Evolutionary conservation across 2,329 filamentous ascomycete species (phyloP), one percentile per base, ranked within the genome.

Genomic region (Macrophomina phaseolina): DNA sequence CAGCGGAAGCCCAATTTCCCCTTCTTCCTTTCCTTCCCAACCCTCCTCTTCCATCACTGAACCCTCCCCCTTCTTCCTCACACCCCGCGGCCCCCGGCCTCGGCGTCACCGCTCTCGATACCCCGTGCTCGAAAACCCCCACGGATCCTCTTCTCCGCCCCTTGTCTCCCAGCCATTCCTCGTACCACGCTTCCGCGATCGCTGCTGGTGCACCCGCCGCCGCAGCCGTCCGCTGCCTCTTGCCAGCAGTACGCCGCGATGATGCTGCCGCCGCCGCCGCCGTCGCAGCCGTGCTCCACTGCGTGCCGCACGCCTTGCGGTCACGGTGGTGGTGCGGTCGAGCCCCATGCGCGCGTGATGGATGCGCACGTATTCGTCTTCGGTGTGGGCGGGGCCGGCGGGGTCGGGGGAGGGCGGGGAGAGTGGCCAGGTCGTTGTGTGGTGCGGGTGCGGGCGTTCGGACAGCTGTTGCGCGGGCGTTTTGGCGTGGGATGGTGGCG

Each of bases 71-170:
- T n/a, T 5, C 11, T 12, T n/a, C 6, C 14, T n/a, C 18, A 18
- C 18, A 18, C 18, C 18, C 18, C 18, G 18, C 18, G 18, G 18
- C 18, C 18, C 18, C 18, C 18, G 18, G 18, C 18, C 18, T 18
- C 18, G 40, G 40, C 6, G 6, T 45, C 40, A 45, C 46, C 5
- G 46, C 23, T 28, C 46, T 28, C 16, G 46, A 49, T 18, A 6
- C 46, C 6, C 46, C n/a, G 46, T 49, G 46, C 46, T 49, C 46
- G 46, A 49, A 49, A 49, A 49, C 12, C 46, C 46, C 46, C 46
- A 49, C n/a, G 46, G 46, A 49, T 49, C 46, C 12, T 6, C 12
- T 28, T 49, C 46, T 49, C 46, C n/a, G n/a, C 23, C 4, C 12
- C 23, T 49, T 49, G 12, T 49, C n/a, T 6, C 23, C 5, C 46